phyloP scores from a whole-genome alignment of 306 rosid species.

The Purshia tridentata region DNA sequence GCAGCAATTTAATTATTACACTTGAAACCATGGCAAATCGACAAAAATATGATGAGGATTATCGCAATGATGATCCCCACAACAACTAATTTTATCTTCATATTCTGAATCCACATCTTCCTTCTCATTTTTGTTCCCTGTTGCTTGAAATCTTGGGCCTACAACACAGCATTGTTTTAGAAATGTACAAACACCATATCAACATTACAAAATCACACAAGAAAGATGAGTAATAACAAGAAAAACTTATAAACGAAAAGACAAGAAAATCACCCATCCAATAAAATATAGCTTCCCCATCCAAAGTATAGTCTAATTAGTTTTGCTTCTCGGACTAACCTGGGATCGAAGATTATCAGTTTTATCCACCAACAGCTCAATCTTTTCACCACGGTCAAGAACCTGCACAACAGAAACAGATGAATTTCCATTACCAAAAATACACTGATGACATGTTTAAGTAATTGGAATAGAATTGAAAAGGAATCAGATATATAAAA shows the following conservation, averaged over 20 bases:
- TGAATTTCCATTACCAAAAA: neutral
- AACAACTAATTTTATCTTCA: conserved; percentile 87
- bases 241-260: neutral
- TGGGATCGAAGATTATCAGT: conserved; percentile 97
- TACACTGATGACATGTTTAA: neutral
- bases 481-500: neutral
- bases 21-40: conserved; percentile 64
- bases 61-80: conserved; percentile 54
- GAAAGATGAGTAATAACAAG: neutral
- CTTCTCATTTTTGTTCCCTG: conserved; percentile 74
- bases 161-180: conserved; percentile 12
- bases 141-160: conserved; percentile 87
- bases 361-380: conserved; percentile 88
- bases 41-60: conserved; percentile 57
- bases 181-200: neutral
- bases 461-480: neutral
- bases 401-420: conserved; percentile 46
- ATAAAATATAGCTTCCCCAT: too few species aligned
- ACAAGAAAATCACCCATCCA: neutral
- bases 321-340: conserved; percentile 37
- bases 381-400: conserved; percentile 97
- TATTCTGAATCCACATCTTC: conserved; percentile 93
- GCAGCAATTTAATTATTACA: conserved; percentile 30
- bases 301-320: neutral
- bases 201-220: neutral